Percentiles rank a stretch among this genome's conserved stretches.
phyloP scores from a whole-genome alignment of 2,329 filamentous ascomycete genomes.

The Sphaerulina vaccinii region DNA sequence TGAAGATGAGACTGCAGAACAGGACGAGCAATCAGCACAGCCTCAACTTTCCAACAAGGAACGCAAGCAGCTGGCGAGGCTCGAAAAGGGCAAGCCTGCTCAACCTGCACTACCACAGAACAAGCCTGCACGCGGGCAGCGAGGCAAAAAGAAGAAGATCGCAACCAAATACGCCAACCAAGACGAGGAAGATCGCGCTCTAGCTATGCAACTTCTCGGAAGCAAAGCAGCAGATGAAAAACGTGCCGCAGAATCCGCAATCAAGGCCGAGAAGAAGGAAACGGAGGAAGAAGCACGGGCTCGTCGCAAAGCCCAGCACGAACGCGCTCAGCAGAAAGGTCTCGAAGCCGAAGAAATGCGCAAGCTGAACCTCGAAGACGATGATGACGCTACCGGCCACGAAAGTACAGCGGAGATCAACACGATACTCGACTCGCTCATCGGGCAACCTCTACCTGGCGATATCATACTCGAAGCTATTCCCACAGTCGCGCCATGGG shows the following conservation, averaged over 20 bases:
- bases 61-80: slow-evolving; percentile 22
- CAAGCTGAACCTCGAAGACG: slow-evolving; percentile 59
- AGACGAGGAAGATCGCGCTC: slow-evolving; percentile 85
- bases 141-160: slow-evolving; percentile 80
- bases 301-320: slow-evolving; percentile 76
- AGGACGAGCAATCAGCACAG: slow-evolving; percentile 29
- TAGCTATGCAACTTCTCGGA: slow-evolving; percentile 85
- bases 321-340: slow-evolving; percentile 70
- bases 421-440: slow-evolving; percentile 65
- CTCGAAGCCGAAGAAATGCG: slow-evolving; percentile 72
- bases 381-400: slow-evolving; percentile 38
- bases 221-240: slow-evolving; percentile 66
- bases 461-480: slow-evolving; percentile 75
- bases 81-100: slow-evolving; percentile 22
- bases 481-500: slow-evolving; percentile 63
- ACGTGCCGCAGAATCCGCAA: slow-evolving; percentile 61
- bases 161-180: slow-evolving; percentile 89
- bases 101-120: slow-evolving; percentile 18
- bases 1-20: neutral
- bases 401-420: slow-evolving; percentile 44
- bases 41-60: slow-evolving; percentile 40
- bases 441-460: slow-evolving; percentile 73
- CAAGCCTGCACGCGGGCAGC: slow-evolving; percentile 64
- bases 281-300: slow-evolving; percentile 63
- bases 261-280: slow-evolving; percentile 66